Conservation (phyloP, 2,329 filamentous ascomycete species). For the Neonectria magnoliae region DNA sequence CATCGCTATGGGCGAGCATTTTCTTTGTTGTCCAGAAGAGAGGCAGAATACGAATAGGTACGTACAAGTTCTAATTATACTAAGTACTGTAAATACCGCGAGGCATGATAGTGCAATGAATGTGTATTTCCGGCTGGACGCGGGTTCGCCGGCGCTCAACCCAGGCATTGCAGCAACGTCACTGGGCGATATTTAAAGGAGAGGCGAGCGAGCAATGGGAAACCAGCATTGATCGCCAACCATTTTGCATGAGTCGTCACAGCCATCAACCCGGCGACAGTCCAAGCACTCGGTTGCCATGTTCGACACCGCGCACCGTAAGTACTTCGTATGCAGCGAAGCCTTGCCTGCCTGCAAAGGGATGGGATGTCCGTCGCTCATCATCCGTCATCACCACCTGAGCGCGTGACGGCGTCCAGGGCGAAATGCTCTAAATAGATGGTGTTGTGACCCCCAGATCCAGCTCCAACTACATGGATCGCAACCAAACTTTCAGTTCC, state of each 20-base stretch:
- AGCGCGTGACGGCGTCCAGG: background rate
- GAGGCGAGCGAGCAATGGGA: constrained; percentile 1
- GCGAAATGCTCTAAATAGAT: background rate
- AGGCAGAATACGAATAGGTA: no score
- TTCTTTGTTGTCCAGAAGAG: constrained; percentile 10
- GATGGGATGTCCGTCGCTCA: constrained; percentile 5
- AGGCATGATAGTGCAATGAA: background rate
- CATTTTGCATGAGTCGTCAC: background rate
- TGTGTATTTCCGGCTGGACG: background rate
- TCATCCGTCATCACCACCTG: background rate
- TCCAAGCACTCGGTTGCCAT: constrained; percentile 5
- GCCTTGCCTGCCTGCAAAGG: background rate
- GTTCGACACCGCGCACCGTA: background rate
- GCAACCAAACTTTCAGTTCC: constrained; percentile 3
- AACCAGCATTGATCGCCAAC: background rate
- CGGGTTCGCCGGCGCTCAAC: background rate
- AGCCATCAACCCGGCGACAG: background rate
- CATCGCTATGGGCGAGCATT: background rate
- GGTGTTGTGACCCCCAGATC: background rate
- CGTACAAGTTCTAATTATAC: constrained; percentile 19
- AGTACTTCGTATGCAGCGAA: no score
- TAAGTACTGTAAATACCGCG: background rate
- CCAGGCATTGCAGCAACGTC: constrained; percentile 6
- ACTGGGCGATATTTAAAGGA: constrained; percentile 2
- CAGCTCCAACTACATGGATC: background rate